Evolutionary conservation across 495 filamentous ascomycete species (phyloP).

Genomic region (Saxophila tyrrhenica): DNA sequence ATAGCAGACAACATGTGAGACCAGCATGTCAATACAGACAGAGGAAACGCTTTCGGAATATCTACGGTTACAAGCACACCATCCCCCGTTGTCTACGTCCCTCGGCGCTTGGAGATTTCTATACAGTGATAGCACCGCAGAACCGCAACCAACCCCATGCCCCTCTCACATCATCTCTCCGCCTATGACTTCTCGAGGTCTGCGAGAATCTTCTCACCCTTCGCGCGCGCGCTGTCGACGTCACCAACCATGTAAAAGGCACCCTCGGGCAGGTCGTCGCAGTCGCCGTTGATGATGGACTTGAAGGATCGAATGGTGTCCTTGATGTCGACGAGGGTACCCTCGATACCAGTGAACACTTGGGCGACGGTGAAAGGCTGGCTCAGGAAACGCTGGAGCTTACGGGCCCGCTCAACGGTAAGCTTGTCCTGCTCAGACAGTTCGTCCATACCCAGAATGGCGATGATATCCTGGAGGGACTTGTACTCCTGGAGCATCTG

Average conservation of each 20-base stretch:
- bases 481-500: constrained; percentile 99
- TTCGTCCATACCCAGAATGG: constrained; percentile 99
- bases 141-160: background rate
- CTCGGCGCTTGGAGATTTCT: background rate
- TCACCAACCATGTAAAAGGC: constrained; percentile 99
- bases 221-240: constrained; percentile 80
- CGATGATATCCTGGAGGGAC: constrained; percentile 99
- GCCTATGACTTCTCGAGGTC: constrained; percentile 56
- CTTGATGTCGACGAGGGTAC: constrained; percentile 92
- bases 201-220: constrained; percentile 99
- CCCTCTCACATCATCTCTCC: background rate
- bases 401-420: constrained; percentile 98
- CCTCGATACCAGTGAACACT: constrained; percentile 98
- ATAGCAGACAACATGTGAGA: too few species aligned
- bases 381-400: constrained; percentile 97
- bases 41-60: constrained; percentile 5
- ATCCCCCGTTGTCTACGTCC: background rate
- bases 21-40: too few species aligned
- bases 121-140: background rate
- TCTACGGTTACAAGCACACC: constrained; percentile 10
- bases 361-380: constrained; percentile 99
- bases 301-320: constrained; percentile 96
- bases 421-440: constrained; percentile 97
- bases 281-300: constrained; percentile 89
- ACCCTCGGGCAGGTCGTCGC: constrained; percentile 87